Evolutionary conservation across 2,329 filamentous ascomycete genomes (phyloP).

Genomic region (Cladophialophora exuberans): DNA sequence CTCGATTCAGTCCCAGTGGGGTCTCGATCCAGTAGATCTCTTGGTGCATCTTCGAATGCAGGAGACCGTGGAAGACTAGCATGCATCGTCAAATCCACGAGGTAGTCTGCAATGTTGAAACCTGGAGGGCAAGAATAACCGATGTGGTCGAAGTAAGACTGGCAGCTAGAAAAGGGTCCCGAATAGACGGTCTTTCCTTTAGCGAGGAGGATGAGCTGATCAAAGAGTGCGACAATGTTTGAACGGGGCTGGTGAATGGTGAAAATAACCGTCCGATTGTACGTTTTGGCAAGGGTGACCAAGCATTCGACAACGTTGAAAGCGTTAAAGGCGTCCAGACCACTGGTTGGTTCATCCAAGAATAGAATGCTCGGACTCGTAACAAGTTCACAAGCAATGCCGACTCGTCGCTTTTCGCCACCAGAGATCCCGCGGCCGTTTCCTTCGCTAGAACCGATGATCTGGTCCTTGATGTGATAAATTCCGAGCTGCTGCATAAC

Average conservation of each 20-base stretch:
- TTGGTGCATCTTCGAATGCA: slow-evolving; percentile 59
- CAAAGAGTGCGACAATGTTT: slow-evolving; percentile 96
- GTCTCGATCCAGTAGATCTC: slow-evolving; percentile 60
- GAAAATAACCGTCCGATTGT: slow-evolving; percentile 96
- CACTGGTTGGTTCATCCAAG: slow-evolving; percentile 94
- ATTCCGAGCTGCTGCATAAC: slow-evolving; percentile 97
- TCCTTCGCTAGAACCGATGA: slow-evolving; percentile 95
- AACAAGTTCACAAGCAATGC: slow-evolving; percentile 95
- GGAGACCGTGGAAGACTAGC: slow-evolving; percentile 65
- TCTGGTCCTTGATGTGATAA: slow-evolving; percentile 86
- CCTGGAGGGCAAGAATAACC: slow-evolving; percentile 93
- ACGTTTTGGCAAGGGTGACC: slow-evolving; percentile 90
- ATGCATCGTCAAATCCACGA: slow-evolving; percentile 98
- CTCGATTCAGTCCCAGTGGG: slow-evolving; percentile 75
- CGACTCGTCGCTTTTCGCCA: slow-evolving; percentile 92
- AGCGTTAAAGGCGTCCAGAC: slow-evolving; percentile 93
- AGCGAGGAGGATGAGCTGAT: slow-evolving; percentile 87
- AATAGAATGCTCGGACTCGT: slow-evolving; percentile 97
- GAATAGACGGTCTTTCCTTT: slow-evolving; percentile 91
- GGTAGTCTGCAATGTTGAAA: slow-evolving; percentile 98
- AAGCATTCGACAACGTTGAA: slow-evolving; percentile 98
- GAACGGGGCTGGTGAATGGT: slow-evolving; percentile 98
- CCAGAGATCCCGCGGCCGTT: slow-evolving; percentile 94
- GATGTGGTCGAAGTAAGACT: slow-evolving; percentile 87
- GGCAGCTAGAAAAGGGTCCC: slow-evolving; percentile 84